Conservation (phyloP, 2,329 filamentous ascomycete species). For the Epichloe elymi region DNA sequence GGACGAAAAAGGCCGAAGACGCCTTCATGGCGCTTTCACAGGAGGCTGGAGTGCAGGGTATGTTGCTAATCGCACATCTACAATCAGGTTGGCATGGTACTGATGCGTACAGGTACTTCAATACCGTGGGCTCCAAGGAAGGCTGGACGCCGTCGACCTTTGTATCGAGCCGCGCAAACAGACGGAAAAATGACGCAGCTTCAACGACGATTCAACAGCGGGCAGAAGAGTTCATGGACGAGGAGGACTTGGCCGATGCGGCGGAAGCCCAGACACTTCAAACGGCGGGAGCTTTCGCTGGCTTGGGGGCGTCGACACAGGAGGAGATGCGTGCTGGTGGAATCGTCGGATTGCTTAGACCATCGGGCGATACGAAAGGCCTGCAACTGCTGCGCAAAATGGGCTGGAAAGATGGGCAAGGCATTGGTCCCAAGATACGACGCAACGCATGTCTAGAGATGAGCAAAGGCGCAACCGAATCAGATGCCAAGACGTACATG, state of each 20-base stretch:
- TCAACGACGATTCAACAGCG: constrained; percentile 43
- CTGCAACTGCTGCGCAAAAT: constrained; percentile 75
- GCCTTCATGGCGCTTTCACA: constrained; percentile 90
- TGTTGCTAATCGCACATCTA: constrained; percentile 18
- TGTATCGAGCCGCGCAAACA: constrained; percentile 73
- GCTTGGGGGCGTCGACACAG: constrained; percentile 54
- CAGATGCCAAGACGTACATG: constrained; percentile 43
- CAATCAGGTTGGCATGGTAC: background rate
- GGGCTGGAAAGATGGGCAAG: constrained; percentile 93
- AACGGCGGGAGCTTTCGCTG: constrained; percentile 60
- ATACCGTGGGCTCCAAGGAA: constrained; percentile 95
- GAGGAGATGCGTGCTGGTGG: constrained; percentile 35
- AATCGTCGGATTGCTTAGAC: constrained; percentile 60
- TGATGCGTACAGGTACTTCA: constrained; percentile 62
- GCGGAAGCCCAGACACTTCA: constrained; percentile 65
- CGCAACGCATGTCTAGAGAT: constrained; percentile 55
- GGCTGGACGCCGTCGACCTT: constrained; percentile 92
- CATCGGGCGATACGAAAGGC: constrained; percentile 73
- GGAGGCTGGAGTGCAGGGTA: constrained; percentile 95
- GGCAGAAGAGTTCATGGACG: constrained; percentile 92
- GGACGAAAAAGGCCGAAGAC: constrained; percentile 80
- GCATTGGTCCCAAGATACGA: constrained; percentile 75
- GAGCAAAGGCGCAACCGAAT: constrained; percentile 23
- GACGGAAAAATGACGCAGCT: constrained; percentile 49
- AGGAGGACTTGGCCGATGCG: constrained; percentile 81